A percentile compares a stretch with the other conserved stretches of the same genome.
phyloP scores from a whole-genome alignment of 768 basidiomycete genomes.

The Lactifluus pinguis region DNA sequence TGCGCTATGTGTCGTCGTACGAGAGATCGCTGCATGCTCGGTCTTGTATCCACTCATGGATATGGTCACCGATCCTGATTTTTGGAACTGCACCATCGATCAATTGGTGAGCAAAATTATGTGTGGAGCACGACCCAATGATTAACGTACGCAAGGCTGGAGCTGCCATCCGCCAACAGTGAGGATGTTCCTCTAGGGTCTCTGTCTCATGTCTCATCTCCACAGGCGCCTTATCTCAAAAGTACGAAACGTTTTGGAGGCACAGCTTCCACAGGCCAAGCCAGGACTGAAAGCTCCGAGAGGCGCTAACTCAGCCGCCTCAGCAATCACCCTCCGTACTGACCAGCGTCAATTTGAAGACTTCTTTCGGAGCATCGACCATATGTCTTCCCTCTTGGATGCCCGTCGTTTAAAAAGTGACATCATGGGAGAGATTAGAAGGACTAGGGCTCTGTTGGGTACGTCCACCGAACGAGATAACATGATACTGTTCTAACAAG shows the following conservation, averaged over 20 bases:
- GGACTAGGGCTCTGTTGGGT: conserved; percentile 70
- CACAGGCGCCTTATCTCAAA: conserved; percentile 75
- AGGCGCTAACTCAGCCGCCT: conserved; percentile 35
- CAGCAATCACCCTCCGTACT: conserved; percentile 75
- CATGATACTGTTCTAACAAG: background rate
- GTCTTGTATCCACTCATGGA: conserved; percentile 85
- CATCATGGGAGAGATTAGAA: conserved; percentile 81
- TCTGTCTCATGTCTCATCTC: conserved; percentile 5
- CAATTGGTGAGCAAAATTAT: conserved; percentile 60
- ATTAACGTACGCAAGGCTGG: conserved; percentile 37
- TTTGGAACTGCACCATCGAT: conserved; percentile 92
- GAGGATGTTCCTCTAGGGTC: conserved; percentile 35
- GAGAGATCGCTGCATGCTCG: conserved; percentile 78
- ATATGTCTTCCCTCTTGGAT: conserved; percentile 76
- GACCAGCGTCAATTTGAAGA: conserved; percentile 80
- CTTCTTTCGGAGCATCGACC: conserved; percentile 78
- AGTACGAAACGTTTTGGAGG: conserved; percentile 76
- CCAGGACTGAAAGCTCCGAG: conserved; percentile 33
- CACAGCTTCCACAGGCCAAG: conserved; percentile 56
- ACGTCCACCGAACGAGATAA: conserved; percentile 12
- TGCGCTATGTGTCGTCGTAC: conserved; percentile 59
- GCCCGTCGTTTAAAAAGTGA: conserved; percentile 89
- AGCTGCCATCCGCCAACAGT: conserved; percentile 65
- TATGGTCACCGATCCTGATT: conserved; percentile 91
- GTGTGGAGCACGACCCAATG: background rate